These are phyloP conservation scores for Coniochaeta sp. DNA, from an alignment of 2,329 filamentous ascomycete genomes.

Conservation along the genomic window DNA sequence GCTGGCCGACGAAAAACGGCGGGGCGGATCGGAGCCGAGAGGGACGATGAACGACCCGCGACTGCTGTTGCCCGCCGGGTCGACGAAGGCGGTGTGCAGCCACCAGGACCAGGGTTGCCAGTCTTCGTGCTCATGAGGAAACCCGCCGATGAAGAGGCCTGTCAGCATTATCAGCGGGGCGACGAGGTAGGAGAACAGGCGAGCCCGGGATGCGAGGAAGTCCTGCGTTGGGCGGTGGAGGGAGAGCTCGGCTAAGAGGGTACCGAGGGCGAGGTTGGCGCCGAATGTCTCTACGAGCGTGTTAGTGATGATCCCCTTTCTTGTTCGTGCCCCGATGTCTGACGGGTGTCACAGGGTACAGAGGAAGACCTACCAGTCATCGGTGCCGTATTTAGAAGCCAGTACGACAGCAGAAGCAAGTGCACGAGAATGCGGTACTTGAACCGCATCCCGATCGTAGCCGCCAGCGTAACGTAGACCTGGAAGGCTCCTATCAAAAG, in stretches of 20 bases:
- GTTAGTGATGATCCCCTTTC: constrained; percentile 13
- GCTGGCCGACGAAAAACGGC: constrained; percentile 39
- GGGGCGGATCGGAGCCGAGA: constrained; percentile 27
- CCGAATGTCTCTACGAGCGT: constrained; percentile 38
- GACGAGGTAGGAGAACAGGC: constrained; percentile 23
- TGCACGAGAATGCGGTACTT: constrained; percentile 38
- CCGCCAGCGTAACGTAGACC: constrained; percentile 39
- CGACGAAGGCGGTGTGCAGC: constrained; percentile 15
- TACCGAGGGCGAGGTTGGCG: constrained; percentile 42
- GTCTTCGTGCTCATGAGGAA: constrained; percentile 41
- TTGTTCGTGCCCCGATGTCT: background rate
- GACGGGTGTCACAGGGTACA: constrained; percentile 1
- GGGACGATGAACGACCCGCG: constrained; percentile 38
- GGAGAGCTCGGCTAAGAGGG: constrained; percentile 43
- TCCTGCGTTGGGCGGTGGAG: constrained; percentile 36
- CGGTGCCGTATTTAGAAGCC: constrained; percentile 35
- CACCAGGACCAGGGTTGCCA: constrained; percentile 37
- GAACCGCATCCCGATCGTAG: constrained; percentile 39
- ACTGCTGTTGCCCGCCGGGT: constrained; percentile 28
- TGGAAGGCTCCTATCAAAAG: constrained; percentile 42
- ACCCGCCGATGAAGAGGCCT: constrained; percentile 40
- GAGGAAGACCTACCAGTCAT: constrained; percentile 32
- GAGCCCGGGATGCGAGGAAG: constrained; percentile 33
- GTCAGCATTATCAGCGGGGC: constrained; percentile 27
- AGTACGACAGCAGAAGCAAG: constrained; percentile 38